Conservation (phyloP, 2,329 filamentous ascomycete genomes). For the Aphanocladium album region DNA sequence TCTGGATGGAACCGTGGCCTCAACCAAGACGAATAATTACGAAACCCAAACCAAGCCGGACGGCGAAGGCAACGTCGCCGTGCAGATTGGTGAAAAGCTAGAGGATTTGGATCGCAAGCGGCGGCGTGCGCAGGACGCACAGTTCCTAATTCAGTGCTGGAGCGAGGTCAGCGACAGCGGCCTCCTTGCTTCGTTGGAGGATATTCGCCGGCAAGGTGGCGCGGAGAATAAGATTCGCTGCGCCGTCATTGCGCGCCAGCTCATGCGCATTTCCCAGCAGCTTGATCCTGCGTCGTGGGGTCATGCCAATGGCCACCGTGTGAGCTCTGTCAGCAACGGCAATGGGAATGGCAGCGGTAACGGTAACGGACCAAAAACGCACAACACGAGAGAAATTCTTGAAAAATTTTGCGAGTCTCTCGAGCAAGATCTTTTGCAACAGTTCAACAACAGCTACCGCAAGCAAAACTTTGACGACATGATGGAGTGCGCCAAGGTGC, state of each 20-base stretch:
- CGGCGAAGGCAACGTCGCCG: conserved; percentile 78
- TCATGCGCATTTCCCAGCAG: conserved; percentile 89
- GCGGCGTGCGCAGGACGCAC: conserved; percentile 83
- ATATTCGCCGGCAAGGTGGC: conserved; percentile 76
- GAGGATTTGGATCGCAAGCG: conserved; percentile 93
- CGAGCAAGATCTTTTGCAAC: conserved; percentile 90
- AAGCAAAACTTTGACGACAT: conserved; percentile 96
- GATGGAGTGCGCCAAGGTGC: conserved; percentile 90
- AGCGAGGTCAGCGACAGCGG: conserved; percentile 88
- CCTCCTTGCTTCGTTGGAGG: conserved; percentile 79
- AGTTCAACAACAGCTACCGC: conserved; percentile 96
- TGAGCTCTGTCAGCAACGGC: conserved; percentile 32
- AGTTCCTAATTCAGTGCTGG: conserved; percentile 96
- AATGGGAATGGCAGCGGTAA: conserved; percentile 40
- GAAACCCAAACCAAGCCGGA: conserved; percentile 35
- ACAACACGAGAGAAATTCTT: conserved; percentile 80
- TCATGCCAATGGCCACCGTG: conserved; percentile 44
- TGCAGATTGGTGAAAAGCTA: conserved; percentile 88
- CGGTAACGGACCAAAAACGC: conserved; percentile 38
- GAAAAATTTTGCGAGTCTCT: conserved; percentile 96
- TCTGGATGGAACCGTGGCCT: conserved; percentile 77
- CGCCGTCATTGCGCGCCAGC: conserved; percentile 86
- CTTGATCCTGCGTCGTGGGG: conserved; percentile 75
- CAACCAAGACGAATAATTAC: conserved; percentile 37
- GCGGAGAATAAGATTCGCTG: conserved; percentile 92